A percentile compares a stretch with the other conserved stretches of the same genome.
Evolutionary conservation across 139 green algal genomes (phyloP).

Genomic region (Chlorella ohadii): DNA sequence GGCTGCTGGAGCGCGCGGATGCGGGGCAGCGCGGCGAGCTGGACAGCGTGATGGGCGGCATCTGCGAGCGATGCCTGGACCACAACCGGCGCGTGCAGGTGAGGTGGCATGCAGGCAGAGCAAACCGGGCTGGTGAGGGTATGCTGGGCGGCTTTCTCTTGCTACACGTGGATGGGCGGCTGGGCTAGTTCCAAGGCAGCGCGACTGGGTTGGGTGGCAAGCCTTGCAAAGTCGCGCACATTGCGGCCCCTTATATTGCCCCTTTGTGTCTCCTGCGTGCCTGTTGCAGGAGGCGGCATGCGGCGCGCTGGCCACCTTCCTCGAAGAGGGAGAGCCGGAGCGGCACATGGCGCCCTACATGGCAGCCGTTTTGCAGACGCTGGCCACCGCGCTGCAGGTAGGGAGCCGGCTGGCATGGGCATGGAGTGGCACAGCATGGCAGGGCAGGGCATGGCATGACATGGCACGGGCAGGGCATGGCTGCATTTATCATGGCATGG

Average conservation of each 20-base stretch:
- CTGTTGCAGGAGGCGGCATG: conserved; percentile 91
- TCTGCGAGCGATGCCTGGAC: conserved; percentile 81
- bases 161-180: no score
- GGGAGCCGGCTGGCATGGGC: conserved; percentile 14
- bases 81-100: conserved; percentile 84
- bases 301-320: conserved; percentile 78
- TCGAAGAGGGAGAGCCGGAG: conserved; percentile 62
- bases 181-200: no score
- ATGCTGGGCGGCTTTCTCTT: no score
- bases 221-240: no score
- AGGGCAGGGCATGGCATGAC: neutral
- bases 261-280: no score
- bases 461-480: neutral
- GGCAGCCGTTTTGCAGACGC: conserved; percentile 26
- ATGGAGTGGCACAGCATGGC: no score
- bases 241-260: no score
- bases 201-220: no score
- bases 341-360: conserved; percentile 44
- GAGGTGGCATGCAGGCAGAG: neutral
- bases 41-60: conserved; percentile 68
- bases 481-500: no score
- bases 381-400: conserved; percentile 56
- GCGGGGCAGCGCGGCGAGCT: conserved; percentile 26
- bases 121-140: no score
- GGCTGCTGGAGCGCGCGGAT: conserved; percentile 65